Conservation (phyloP, 2,329 filamentous ascomycete species). For the Pseudopithomyces chartarum region DNA sequence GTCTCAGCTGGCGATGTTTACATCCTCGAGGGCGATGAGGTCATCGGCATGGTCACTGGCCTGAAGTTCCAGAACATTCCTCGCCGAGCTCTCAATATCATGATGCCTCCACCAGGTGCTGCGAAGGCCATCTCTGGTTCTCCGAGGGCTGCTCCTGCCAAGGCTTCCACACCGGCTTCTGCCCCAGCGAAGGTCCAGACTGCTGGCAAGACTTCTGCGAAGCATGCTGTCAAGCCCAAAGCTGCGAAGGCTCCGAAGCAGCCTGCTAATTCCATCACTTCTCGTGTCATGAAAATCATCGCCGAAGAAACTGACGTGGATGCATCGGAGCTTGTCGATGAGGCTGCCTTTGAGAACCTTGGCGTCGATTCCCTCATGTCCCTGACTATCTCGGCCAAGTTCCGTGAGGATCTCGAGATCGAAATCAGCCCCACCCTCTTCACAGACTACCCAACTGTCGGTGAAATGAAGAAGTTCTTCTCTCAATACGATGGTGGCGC, state of each 20-base stretch:
- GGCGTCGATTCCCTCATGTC: constrained; percentile 67
- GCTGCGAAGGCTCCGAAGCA: constrained; percentile 54
- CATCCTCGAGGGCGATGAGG: constrained; percentile 63
- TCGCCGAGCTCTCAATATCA: constrained; percentile 68
- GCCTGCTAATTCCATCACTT: constrained; percentile 54
- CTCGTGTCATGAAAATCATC: constrained; percentile 67
- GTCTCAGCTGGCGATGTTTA: constrained; percentile 65
- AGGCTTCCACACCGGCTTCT: constrained; percentile 39
- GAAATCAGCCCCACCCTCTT: constrained; percentile 65
- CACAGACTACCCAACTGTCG: constrained; percentile 64
- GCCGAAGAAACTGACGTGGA: constrained; percentile 68
- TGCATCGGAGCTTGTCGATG: constrained; percentile 62
- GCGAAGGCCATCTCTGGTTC: constrained; percentile 18
- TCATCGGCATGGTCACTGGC: constrained; percentile 63
- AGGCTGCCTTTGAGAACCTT: constrained; percentile 65
- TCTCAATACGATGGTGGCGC: constrained; percentile 51
- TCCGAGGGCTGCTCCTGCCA: constrained; percentile 41
- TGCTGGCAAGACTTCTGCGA: constrained; percentile 50
- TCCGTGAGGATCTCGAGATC: constrained; percentile 65
- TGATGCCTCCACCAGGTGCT: constrained; percentile 65
- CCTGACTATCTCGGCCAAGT: constrained; percentile 64
- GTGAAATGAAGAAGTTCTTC: constrained; percentile 64
- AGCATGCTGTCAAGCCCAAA: constrained; percentile 58
- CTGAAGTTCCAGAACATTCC: constrained; percentile 72
- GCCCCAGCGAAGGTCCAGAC: constrained; percentile 32